Conservation (phyloP, 1,284 basidiomycete genomes). For the Leccinum variabile region DNA sequence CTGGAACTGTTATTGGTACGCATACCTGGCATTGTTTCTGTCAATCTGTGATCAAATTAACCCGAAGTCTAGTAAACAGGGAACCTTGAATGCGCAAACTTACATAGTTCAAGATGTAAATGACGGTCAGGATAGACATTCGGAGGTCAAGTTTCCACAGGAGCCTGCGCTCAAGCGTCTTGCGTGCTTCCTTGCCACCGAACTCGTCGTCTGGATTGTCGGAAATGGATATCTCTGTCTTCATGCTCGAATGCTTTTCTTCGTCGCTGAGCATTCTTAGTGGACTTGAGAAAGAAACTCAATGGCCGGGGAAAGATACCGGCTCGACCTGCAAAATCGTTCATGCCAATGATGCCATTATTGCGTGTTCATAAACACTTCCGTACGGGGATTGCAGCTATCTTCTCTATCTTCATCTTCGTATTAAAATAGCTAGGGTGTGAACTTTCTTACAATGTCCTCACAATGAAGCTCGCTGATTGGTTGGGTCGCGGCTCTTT, state of each 20-base stretch:
- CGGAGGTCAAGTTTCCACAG: constrained; percentile 49
- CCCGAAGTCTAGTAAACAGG: background rate
- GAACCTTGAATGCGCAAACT: constrained; percentile 9
- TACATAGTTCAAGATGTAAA: constrained; percentile 58
- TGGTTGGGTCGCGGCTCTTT: no score
- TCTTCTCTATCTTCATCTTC: no score
- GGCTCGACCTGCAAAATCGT: no score
- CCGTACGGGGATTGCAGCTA: no score
- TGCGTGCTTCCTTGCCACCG: constrained; percentile 44
- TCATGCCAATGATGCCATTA: no score
- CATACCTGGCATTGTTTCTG: constrained; percentile 64
- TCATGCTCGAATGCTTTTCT: constrained; percentile 4
- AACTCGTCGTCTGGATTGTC: constrained; percentile 39
- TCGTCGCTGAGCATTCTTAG: constrained; percentile 1
- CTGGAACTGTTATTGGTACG: background rate
- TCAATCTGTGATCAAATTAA: constrained; percentile 48
- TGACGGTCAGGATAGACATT: constrained; percentile 51
- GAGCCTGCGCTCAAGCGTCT: constrained; percentile 45
- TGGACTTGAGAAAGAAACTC: no score
- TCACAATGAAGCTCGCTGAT: no score
- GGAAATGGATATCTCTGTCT: background rate
- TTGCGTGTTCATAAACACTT: no score
- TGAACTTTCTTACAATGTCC: no score
- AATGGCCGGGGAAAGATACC: no score
- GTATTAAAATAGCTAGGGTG: no score